Conservation (phyloP, 495 filamentous ascomycete species). For the Xylona heveae region DNA sequence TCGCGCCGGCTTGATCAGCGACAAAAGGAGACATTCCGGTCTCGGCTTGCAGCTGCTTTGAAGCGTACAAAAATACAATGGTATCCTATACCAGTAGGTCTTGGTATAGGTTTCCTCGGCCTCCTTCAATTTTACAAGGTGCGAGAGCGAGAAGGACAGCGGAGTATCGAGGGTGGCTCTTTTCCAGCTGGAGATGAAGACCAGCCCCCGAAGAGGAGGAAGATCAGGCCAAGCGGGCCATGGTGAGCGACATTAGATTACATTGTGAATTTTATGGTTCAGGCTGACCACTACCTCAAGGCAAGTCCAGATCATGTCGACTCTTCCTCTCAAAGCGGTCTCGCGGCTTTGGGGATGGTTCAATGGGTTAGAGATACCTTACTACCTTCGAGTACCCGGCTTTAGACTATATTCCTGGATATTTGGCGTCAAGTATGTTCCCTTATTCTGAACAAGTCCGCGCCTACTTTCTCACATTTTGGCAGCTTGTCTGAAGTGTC, state of each 20-base stretch:
- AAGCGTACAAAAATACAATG: constrained; percentile 66
- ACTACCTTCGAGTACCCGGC: constrained; percentile 78
- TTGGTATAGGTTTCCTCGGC: constrained; percentile 77
- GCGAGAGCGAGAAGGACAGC: constrained; percentile 29
- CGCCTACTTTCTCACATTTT: constrained; percentile 4
- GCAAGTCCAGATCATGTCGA: constrained; percentile 94
- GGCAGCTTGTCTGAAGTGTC: constrained; percentile 57
- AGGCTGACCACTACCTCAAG: constrained; percentile 17
- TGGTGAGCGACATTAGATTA: constrained; percentile 33
- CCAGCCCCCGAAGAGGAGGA: constrained; percentile 38
- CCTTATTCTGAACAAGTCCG: neutral
- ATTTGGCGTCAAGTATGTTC: constrained; percentile 67
- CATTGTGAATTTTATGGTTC: neutral
- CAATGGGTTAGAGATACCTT: constrained; percentile 82
- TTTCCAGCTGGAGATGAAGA: constrained; percentile 12
- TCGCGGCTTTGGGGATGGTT: constrained; percentile 87
- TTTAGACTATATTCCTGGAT: constrained; percentile 84
- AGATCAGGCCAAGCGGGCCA: constrained; percentile 67
- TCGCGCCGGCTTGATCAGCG: constrained; percentile 17
- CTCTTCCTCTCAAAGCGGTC: constrained; percentile 79
- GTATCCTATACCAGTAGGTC: constrained; percentile 84
- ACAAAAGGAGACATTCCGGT: constrained; percentile 37
- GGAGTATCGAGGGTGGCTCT: constrained; percentile 8
- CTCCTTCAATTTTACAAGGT: constrained; percentile 54
- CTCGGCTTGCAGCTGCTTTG: constrained; percentile 38